Evolutionary conservation across 768 basidiomycete species (phyloP).

Genomic region (Podaxis rugospora): DNA sequence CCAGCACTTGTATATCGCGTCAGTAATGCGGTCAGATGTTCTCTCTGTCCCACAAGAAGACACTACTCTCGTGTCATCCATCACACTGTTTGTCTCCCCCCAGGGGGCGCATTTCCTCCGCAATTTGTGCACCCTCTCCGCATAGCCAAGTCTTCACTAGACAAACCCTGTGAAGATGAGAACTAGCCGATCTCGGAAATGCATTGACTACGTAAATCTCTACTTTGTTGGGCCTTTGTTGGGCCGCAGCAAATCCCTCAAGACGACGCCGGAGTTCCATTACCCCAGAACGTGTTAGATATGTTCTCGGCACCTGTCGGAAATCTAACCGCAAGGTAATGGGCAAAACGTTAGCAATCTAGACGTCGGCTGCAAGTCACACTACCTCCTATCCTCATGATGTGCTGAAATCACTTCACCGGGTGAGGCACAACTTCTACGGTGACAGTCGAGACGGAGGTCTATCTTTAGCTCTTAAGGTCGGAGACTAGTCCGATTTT

Average conservation of each 20-base stretch:
- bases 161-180: too few species aligned
- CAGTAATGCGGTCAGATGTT: too few species aligned
- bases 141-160: too few species aligned
- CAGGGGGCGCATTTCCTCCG: too few species aligned
- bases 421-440: neutral
- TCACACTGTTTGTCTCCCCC: too few species aligned
- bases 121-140: too few species aligned
- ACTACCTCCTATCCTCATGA: neutral
- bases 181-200: neutral
- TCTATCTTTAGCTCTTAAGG: neutral
- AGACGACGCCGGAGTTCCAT: neutral
- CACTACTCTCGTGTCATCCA: too few species aligned
- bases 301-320: neutral
- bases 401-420: neutral
- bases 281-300: neutral
- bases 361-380: neutral
- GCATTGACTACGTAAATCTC: neutral
- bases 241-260: slow-evolving; percentile 1
- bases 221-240: neutral
- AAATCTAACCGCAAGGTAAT: neutral
- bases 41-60: too few species aligned
- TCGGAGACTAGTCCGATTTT: neutral
- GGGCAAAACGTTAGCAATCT: neutral
- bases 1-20: too few species aligned
- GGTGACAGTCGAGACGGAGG: neutral